phyloP scores from a whole-genome alignment of 2,329 filamentous ascomycete species.

The Amphichorda felina region DNA sequence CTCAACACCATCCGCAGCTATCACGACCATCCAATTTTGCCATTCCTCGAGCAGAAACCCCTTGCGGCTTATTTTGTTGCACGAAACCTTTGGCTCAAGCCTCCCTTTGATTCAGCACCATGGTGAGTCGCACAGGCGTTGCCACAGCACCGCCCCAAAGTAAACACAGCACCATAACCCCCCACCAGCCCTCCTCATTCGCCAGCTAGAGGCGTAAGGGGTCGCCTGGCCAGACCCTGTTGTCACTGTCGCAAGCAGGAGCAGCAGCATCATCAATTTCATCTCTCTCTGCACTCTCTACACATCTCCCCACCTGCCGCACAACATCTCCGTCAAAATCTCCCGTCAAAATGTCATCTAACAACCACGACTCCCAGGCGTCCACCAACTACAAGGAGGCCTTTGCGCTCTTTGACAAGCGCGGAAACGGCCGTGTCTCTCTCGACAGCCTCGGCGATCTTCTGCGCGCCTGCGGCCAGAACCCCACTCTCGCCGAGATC shows the following conservation, averaged over 20 bases:
- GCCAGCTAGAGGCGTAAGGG: constrained; percentile 8
- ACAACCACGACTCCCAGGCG: constrained; percentile 46
- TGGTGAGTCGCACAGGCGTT: constrained; percentile 1
- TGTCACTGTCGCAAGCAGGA: neutral
- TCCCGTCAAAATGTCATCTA: constrained; percentile 33
- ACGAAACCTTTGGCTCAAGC: neutral
- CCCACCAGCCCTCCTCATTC: constrained; percentile 15
- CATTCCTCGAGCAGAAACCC: no score
- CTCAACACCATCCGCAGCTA: neutral
- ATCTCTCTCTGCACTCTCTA: neutral
- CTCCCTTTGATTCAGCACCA: neutral
- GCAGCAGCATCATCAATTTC: neutral
- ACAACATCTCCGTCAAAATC: neutral
- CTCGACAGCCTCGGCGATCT: constrained; percentile 84
- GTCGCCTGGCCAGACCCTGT: neutral
- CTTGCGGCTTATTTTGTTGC: no score
- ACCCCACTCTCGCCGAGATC: constrained; percentile 91
- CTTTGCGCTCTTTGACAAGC: constrained; percentile 99
- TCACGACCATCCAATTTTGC: neutral
- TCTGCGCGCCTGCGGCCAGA: constrained; percentile 92
- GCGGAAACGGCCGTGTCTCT: constrained; percentile 84
- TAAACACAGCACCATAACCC: neutral
- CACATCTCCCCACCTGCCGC: constrained; percentile 1
- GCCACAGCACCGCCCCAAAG: neutral
- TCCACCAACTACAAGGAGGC: constrained; percentile 99